Evolutionary conservation across 2,329 filamentous ascomycete genomes (phyloP), one percentile per base, ranked within the genome.

Genomic region (Sporothrix pallida): DNA sequence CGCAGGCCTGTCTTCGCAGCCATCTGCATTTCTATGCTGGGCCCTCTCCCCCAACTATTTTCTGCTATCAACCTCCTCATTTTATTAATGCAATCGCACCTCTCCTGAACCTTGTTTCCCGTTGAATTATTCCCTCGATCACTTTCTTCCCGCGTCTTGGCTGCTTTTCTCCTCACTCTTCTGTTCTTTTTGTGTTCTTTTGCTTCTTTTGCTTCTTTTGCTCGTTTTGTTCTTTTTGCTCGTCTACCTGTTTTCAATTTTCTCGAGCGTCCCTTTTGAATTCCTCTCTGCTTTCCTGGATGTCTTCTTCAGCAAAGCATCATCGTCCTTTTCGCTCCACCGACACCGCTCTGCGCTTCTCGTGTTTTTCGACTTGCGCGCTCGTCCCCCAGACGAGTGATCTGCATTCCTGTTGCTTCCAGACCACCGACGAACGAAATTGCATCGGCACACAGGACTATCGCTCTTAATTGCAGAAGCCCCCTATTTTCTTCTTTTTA

Each of bases 51-150:
- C 23, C 37, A 37, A 58, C 50, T 71, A 69, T 52, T 37, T 37
- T 37, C 31, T 56, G 26, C 23, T 26, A 65, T 72, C 73, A 74
- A 71, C 72, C 73, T 74, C 73, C 73, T 74, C 42, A 72, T 72
- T 74, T 74, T 72, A 62, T 44, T 15, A 72, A 54, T 12, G 58
- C 60, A 72, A 20, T 31, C 60, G 58, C 46, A 26, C 44, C 46
- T 63, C 63, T 67, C 20, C 62, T 31, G 44, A 26, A 31, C 50
- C 58, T 63, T 50, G 44, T 7, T 71, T 48, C 20, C 42, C n/a
- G 20, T 63, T 70, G 46, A 17, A 31, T 58, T 56, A 15, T 63
- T 65, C 17, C 48, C 56, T 63, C 46, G 46, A 48, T n/a, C 46
- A 44, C 31, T 20, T 23, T 48, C 46, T 31, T 58, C 37, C 69